phyloP scores from a whole-genome alignment of 148 eudicot species.

The Rhododendron simsii region DNA sequence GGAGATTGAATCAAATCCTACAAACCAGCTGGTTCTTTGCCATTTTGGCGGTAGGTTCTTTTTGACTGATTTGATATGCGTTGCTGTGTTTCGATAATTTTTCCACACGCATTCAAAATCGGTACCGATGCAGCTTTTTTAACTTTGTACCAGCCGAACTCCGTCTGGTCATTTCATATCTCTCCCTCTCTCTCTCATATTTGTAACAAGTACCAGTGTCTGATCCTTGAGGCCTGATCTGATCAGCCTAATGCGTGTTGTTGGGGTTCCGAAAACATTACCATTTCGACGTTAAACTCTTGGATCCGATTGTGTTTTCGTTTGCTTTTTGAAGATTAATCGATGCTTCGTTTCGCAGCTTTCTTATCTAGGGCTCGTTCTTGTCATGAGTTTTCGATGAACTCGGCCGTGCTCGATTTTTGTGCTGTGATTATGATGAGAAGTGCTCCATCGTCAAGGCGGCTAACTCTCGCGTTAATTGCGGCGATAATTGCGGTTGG shows the following conservation, averaged over 20 bases:
- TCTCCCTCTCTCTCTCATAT: background rate
- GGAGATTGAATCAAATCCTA: background rate
- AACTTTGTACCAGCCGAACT: constrained; percentile 1
- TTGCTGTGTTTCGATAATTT: background rate
- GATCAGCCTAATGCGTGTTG: background rate
- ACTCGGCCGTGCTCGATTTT: background rate
- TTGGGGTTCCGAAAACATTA: background rate
- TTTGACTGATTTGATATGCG: constrained; percentile 14
- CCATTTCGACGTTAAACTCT: background rate
- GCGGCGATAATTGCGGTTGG: constrained; percentile 35
- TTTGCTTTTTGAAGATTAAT: too few species aligned
- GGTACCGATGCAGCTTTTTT: background rate
- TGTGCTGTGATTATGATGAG: background rate
- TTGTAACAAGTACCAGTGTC: background rate
- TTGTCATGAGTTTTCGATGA: background rate
- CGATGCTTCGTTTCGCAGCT: too few species aligned
- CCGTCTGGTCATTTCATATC: background rate
- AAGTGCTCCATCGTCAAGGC: constrained; percentile 5
- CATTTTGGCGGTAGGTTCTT: constrained; percentile 14
- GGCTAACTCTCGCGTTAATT: constrained; percentile 24
- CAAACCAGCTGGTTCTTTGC: background rate
- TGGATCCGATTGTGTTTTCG: background rate
- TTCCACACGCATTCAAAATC: background rate
- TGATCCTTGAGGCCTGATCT: background rate
- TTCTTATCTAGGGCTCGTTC: too few species aligned